Evolutionary conservation across 495 filamentous ascomycete genomes (phyloP), one percentile per base, ranked within the genome.

Genomic region (Xylaria cubensis): DNA sequence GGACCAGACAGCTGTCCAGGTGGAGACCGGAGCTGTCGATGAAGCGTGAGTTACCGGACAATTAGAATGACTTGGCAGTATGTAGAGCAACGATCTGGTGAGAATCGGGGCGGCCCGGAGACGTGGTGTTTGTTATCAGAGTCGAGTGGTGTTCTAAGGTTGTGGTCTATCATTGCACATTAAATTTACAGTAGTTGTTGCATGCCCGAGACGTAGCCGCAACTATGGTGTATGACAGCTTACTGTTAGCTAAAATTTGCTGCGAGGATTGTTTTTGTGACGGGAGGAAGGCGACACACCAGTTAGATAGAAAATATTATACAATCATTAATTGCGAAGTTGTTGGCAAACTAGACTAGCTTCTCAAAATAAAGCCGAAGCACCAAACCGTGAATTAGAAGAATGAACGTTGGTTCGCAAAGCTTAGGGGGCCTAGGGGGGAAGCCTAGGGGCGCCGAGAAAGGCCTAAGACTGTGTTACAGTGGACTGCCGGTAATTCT

Each of bases 131-230:
- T 48, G 26, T 29, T 29, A 29, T 64, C 26, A 51, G 44, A 41
- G 12, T n/a, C 32, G 67, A 36, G 17, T 32, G 26, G 24, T 50
- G 29, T 24, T 48, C 59, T 56, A 51, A 10, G 44, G 59, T 17
- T 32, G 59, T 56, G 34, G 62, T 64, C 59, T 71, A 53, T 71
- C 56, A 64, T 70, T 62, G 68, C 56, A 64, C 69, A 64, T 64
- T 71, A 69, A 61, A 48, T 64, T 51, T 71, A 64, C 48, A 64
- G 46, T n/a, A n/a, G 62, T 36, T 29, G 12, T 59, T 39, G 59
- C 48, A 71, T 21, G 36, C 48, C 59, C 59, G 59, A 71, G 48
- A 64, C 68, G 59, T 19, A 55, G 51, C 36, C 36, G 58, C 46
- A 26, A 29, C 34, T 44, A 59, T 26, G 44, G 3, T 34, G 34